Conservation (phyloP, 352 stramenopile genomes). For the Globisporangium echinulatum region DNA sequence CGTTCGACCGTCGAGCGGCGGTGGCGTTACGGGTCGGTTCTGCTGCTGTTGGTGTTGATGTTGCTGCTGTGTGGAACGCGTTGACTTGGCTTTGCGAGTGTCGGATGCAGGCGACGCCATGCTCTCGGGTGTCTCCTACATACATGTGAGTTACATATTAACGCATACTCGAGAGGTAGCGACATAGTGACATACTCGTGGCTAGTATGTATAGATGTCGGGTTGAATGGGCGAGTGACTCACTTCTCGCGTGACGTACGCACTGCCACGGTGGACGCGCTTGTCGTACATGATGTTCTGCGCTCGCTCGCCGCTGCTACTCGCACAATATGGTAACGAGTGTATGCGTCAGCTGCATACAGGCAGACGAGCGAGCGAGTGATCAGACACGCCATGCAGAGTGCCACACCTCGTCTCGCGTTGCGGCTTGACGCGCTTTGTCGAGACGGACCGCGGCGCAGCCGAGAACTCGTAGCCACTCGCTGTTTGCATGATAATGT, state of each 20-base stretch:
- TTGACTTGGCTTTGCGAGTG: constrained; percentile 7
- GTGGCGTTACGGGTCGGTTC: constrained; percentile 66
- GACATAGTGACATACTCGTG: neutral
- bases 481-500: too few species aligned
- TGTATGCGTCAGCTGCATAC: neutral
- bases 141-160: neutral
- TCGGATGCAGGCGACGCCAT: neutral
- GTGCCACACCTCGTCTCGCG: constrained; percentile 31
- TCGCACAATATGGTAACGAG: too few species aligned
- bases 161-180: neutral
- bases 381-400: neutral
- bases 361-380: neutral
- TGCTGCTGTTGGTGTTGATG: constrained; percentile 11
- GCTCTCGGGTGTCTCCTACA: constrained; percentile 28
- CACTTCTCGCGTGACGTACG: constrained; percentile 76
- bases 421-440: constrained; percentile 55
- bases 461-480: constrained; percentile 67
- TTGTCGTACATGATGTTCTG: constrained; percentile 95
- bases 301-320: constrained; percentile 18
- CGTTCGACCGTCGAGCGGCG: constrained; percentile 71
- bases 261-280: constrained; percentile 91
- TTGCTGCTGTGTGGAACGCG: neutral
- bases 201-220: too few species aligned
- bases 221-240: neutral
- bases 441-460: constrained; percentile 61